A percentile compares a stretch with the other conserved stretches of the same genome.
These are phyloP conservation scores for Mycena citricolor DNA, from an alignment of 1,284 basidiomycete species.

Conservation along the genomic window DNA sequence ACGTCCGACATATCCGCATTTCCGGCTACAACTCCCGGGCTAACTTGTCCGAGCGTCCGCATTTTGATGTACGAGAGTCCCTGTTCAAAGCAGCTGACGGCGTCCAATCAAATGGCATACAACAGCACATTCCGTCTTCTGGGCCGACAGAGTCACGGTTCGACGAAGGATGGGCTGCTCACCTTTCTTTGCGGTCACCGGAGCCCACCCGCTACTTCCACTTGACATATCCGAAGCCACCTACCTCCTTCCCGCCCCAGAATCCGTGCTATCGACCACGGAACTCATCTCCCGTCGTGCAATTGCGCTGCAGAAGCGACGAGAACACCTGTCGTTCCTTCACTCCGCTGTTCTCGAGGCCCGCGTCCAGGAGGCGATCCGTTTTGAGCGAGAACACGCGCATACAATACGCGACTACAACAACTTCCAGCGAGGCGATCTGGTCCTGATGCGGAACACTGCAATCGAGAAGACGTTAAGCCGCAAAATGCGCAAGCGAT, in stretches of 20 bases:
- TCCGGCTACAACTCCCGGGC: slow-evolving; percentile 43
- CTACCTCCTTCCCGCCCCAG: slow-evolving; percentile 6
- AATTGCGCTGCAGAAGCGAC: neutral
- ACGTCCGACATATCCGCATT: slow-evolving; percentile 31
- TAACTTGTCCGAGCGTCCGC: slow-evolving; percentile 38
- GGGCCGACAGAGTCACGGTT: slow-evolving; percentile 27
- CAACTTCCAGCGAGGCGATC: slow-evolving; percentile 20
- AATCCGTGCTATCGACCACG: slow-evolving; percentile 13
- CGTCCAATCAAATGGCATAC: slow-evolving; percentile 22
- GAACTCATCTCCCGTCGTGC: slow-evolving; percentile 5
- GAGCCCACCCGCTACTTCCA: slow-evolving; percentile 23
- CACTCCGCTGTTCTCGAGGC: neutral
- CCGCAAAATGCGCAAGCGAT: slow-evolving; percentile 26
- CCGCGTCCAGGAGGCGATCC: slow-evolving; percentile 6
- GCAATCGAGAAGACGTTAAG: slow-evolving; percentile 17
- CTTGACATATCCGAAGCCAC: slow-evolving; percentile 24
- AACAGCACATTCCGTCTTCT: slow-evolving; percentile 24
- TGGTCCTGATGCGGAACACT: slow-evolving; percentile 24
- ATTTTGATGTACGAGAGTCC: slow-evolving; percentile 36
- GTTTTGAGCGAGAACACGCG: slow-evolving; percentile 7
- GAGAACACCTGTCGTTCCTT: neutral
- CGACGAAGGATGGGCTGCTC: slow-evolving; percentile 20
- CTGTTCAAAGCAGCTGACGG: slow-evolving; percentile 37
- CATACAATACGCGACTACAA: slow-evolving; percentile 21
- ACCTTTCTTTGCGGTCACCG: slow-evolving; percentile 26